Evolutionary conservation across 257 asterid genomes (phyloP).

Genomic region (Ajuga chamaepitys): DNA sequence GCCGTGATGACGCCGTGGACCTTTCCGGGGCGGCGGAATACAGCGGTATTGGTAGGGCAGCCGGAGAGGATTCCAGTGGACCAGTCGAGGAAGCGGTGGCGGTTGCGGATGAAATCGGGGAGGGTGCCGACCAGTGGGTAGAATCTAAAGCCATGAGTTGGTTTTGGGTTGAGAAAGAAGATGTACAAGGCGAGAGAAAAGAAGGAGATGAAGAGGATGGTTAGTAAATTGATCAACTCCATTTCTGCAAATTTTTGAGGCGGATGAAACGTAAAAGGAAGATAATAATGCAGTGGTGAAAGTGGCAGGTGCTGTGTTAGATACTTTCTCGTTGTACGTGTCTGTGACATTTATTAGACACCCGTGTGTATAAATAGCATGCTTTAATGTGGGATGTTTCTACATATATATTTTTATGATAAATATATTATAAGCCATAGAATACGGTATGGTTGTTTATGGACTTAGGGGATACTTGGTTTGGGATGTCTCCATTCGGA

Average conservation of each 20-base stretch:
- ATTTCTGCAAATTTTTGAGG: constrained; percentile 10
- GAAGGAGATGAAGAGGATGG: constrained; percentile 21
- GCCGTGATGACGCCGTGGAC: constrained; percentile 72
- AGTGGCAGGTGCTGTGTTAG: too few relatives aligned
- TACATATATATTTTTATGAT: too few relatives aligned
- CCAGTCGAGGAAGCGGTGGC: constrained; percentile 94
- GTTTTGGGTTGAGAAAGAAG: constrained; percentile 7
- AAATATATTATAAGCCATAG: too few relatives aligned
- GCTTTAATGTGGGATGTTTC: too few relatives aligned
- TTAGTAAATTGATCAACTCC: constrained; percentile 21
- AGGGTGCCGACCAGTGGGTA: constrained; percentile 66
- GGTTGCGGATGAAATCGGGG: constrained; percentile 67
- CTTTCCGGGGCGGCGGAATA: constrained; percentile 67
- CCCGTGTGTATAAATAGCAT: too few relatives aligned
- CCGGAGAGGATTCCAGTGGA: constrained; percentile 38
- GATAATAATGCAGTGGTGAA: not conserved
- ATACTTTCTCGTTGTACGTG: too few relatives aligned
- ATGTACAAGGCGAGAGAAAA: constrained; percentile 14
- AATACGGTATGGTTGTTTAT: too few relatives aligned
- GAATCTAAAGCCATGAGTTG: constrained; percentile 33
- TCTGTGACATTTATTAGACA: too few relatives aligned
- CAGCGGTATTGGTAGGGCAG: constrained; percentile 54
- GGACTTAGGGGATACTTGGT: too few relatives aligned
- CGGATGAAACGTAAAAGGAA: not conserved
- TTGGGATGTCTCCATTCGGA: too few relatives aligned